phyloP scores from a whole-genome alignment of 1,139 yeast genomes.

The Debaryomyces subglobosus region DNA sequence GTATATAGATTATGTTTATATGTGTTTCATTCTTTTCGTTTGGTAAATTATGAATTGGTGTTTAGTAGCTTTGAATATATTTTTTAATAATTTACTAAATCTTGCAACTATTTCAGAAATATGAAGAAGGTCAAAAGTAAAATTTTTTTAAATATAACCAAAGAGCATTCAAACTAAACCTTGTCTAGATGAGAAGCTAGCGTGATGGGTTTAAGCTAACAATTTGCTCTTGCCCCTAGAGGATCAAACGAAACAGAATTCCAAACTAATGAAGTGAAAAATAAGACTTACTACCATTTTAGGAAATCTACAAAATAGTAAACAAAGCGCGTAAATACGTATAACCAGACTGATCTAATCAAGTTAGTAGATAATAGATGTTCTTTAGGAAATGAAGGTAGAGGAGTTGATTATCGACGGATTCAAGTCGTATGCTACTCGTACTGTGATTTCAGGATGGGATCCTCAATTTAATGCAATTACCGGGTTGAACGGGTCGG shows the following conservation, averaged over 20 bases:
- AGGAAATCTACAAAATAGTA: constrained; percentile 11
- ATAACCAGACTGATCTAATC: background rate
- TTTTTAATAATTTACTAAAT: no score
- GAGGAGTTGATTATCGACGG: constrained; percentile 97
- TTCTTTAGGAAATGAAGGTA: constrained; percentile 64
- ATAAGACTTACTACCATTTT: constrained; percentile 4
- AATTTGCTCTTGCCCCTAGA: background rate
- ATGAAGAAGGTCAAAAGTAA: no score
- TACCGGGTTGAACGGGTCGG: constrained; percentile 97
- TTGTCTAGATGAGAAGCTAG: no score
- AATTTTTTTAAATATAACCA: no score
- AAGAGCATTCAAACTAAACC: no score
- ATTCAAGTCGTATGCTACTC: constrained; percentile 94
- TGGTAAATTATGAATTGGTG: no score
- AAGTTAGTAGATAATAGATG: background rate
- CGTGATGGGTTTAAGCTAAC: background rate
- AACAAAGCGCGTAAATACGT: constrained; percentile 10
- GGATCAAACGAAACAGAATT: background rate
- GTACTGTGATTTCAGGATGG: constrained; percentile 96
- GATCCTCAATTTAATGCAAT: constrained; percentile 96
- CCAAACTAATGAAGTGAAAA: background rate
- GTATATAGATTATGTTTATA: background rate
- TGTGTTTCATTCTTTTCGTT: no score
- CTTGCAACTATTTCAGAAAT: no score
- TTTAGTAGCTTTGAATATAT: no score